Percentiles rank a stretch among this genome's conserved stretches.
These are phyloP conservation scores for Phytophthora citrophthora DNA, from an alignment of 352 stramenopile species.

Conservation along the genomic window DNA sequence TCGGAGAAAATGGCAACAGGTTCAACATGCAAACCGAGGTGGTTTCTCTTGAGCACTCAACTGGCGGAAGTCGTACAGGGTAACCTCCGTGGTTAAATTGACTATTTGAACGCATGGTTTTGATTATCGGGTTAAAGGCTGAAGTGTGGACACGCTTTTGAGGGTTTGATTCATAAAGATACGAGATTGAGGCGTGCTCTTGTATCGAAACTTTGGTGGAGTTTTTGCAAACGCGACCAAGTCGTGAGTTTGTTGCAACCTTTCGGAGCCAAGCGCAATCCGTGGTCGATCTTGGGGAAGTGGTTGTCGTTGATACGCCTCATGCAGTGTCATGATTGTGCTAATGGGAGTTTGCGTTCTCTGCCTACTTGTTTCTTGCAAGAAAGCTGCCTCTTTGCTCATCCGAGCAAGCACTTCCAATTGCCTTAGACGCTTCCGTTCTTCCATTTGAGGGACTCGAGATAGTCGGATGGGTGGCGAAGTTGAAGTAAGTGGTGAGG, in stretches of 20 bases:
- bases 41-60: constrained; percentile 58
- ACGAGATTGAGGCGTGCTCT: not conserved
- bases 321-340: constrained; percentile 11
- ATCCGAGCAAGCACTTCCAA: constrained; percentile 32
- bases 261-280: constrained; percentile 8
- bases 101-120: not conserved
- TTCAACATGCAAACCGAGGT: constrained; percentile 28
- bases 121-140: constrained; percentile 1
- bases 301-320: constrained; percentile 30
- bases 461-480: constrained; percentile 22
- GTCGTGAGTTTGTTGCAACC: constrained; percentile 10
- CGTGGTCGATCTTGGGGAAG: constrained; percentile 18
- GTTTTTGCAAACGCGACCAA: constrained; percentile 2
- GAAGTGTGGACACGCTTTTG: constrained; percentile 8
- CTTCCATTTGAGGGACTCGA: constrained; percentile 30
- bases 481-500: constrained; percentile 13
- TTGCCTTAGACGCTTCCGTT: constrained; percentile 26
- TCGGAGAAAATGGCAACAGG: constrained; percentile 27
- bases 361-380: constrained; percentile 30
- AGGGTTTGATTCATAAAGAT: not conserved
- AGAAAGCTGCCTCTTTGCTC: constrained; percentile 17
- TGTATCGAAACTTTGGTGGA: constrained; percentile 21
- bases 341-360: constrained; percentile 18
- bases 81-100: not conserved
- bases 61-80: constrained; percentile 48